phyloP scores from a whole-genome alignment of 352 stramenopile species.

The Globisporangium iwayamae region DNA sequence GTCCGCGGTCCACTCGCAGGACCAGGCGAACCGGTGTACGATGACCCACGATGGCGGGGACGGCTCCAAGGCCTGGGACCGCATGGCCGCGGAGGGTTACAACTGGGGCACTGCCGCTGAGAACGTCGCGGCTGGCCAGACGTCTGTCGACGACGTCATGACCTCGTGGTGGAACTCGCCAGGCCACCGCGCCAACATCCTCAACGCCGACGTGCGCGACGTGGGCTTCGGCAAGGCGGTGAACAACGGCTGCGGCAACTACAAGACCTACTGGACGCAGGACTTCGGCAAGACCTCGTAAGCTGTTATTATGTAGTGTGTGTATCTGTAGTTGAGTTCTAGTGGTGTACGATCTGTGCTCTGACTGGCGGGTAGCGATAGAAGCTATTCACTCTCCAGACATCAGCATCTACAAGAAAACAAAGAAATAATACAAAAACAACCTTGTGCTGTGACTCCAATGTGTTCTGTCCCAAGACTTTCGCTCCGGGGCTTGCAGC shows the following conservation, averaged over 20 bases:
- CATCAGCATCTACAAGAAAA: neutral
- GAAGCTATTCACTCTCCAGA: neutral
- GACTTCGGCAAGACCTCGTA: constrained; percentile 12
- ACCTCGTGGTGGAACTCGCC: constrained; percentile 44
- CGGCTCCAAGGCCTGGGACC: constrained; percentile 38
- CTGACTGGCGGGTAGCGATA: neutral
- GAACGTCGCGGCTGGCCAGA: constrained; percentile 46
- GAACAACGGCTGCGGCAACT: constrained; percentile 15
- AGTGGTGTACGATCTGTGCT: neutral
- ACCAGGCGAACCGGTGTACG: constrained; percentile 35
- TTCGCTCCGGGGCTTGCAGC: neutral
- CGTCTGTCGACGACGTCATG: constrained; percentile 37
- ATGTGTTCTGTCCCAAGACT: neutral
- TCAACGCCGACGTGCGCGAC: constrained; percentile 21
- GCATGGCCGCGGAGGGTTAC: constrained; percentile 34
- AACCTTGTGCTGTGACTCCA: neutral
- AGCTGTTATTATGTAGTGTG: neutral
- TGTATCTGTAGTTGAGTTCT: neutral
- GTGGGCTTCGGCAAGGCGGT: constrained; percentile 10
- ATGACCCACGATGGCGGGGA: constrained; percentile 42
- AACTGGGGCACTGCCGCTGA: constrained; percentile 35
- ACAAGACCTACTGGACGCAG: constrained; percentile 16
- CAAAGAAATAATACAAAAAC: neutral
- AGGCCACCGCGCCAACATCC: constrained; percentile 42
- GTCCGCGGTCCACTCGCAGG: constrained; percentile 34